Conservation (phyloP, 129 eudicot genomes). For the Helianthus annuus region HanXRQr2.0-SUNRISE NC_035437.2:47364050-47364549, state of each 20-base stretch:
- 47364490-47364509: conserved; percentile 51
- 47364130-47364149: conserved; percentile 56
- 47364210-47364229: conserved; percentile 94
- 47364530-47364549: conserved; percentile 44
- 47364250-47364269: conserved; percentile 56
- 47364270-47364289: conserved; percentile 42
- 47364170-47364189: conserved; percentile 47
- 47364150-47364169: conserved; percentile 42
- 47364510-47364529: conserved; percentile 38
- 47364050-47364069: conserved; percentile 47
- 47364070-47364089: conserved; percentile 86
- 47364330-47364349: conserved; percentile 95
- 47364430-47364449: conserved; percentile 49
- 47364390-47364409: conserved; percentile 41
- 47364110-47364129: conserved; percentile 69
- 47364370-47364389: conserved; percentile 52
- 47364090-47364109: conserved; percentile 94
- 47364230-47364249: conserved; percentile 69
- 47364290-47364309: conserved; percentile 47
- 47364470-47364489: conserved; percentile 22
- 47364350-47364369: conserved; percentile 69
- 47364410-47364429: conserved; percentile 56
- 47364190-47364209: conserved; percentile 86
- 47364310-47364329: conserved; percentile 86
- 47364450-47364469: conserved; percentile 43